Conservation (phyloP, 192 early-diverging fungal genomes). For the Oehlia diaphana region DNA sequence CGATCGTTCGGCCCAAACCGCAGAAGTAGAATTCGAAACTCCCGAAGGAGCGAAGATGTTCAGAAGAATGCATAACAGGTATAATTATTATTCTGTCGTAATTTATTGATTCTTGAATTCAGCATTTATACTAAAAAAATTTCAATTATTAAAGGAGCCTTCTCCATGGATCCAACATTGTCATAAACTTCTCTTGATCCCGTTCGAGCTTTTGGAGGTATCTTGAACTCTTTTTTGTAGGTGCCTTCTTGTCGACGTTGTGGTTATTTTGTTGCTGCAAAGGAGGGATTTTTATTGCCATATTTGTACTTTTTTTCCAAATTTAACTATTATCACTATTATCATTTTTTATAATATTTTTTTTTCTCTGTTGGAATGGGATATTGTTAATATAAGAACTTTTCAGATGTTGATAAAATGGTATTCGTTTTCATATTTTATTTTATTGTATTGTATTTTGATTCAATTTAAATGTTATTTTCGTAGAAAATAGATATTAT, state of each 20-base stretch:
- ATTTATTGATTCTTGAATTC: neutral
- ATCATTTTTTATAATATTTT: neutral
- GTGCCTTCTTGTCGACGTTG: neutral
- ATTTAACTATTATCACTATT: neutral
- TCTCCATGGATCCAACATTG: neutral
- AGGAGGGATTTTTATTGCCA: neutral
- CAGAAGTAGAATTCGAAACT: neutral
- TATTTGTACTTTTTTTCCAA: neutral
- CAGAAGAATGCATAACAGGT: slow-evolving; percentile 4
- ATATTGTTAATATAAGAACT: neutral
- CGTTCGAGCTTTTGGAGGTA: too few species aligned
- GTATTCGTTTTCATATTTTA: neutral
- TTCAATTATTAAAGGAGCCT: neutral
- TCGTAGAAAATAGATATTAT: slow-evolving; percentile 14
- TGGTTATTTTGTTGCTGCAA: neutral
- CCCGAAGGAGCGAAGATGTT: neutral
- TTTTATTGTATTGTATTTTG: neutral
- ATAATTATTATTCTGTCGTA: neutral
- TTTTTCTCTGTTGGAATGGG: neutral
- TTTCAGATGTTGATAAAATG: neutral
- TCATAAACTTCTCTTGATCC: slow-evolving; percentile 4
- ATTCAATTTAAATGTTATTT: neutral
- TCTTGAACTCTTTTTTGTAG: neutral
- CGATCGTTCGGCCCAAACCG: neutral
- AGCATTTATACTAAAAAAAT: neutral